Evolutionary conservation across 208 protist genomes (phyloP), one percentile per base, ranked within the genome.

Genomic region (Vickermania spadyakhi): DNA sequence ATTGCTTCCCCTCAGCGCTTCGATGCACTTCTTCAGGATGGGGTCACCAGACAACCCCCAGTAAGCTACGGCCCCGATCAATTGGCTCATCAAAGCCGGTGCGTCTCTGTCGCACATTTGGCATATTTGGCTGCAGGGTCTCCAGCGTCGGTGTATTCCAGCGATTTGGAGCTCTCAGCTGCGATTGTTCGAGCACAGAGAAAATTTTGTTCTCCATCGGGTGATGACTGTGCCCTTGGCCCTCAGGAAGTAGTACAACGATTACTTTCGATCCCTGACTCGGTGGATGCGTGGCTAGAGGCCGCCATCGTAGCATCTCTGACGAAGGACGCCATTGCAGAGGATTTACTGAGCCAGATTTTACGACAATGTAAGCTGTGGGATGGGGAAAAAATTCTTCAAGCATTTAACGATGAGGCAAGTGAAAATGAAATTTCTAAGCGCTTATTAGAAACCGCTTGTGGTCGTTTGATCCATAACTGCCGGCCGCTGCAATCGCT

Each of bases 311-410:
- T 93, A 27, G 70, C 75, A 1, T 68, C 53, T 22, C 30, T 64
- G 52, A 69, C 76, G 25, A 23, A 64, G 54, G 67, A 79, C 11
- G 62, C 63, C 2, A 57, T 82, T 0, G 68, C 68, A 36, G 67
- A 73, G 28, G 86, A 89, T 42, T 56, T 93, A 27, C 70, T 89
- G 0, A 72, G 77, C 28, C 86, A 93, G 68, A 68, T 88, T 28
- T 53, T 88, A 26, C 81, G 79, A 21, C 72, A 75, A n/a, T 81
- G 75, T 52, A 72, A 73, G 22, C 62, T 52, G 26, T 53, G 82
- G 27, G 86, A 93, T 58, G 77, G 75, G 2, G 75, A 78, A 1
- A 61, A 31, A 4, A 52, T 89, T 13, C 26, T 50, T 1, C 42
- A 45, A 4, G 72, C 86, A 23, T 59, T 72, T 36, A 49, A 52